These are phyloP conservation scores for Plasmopara halstedii DNA, from an alignment of 352 stramenopile genomes.

Conservation along the genomic window DNA sequence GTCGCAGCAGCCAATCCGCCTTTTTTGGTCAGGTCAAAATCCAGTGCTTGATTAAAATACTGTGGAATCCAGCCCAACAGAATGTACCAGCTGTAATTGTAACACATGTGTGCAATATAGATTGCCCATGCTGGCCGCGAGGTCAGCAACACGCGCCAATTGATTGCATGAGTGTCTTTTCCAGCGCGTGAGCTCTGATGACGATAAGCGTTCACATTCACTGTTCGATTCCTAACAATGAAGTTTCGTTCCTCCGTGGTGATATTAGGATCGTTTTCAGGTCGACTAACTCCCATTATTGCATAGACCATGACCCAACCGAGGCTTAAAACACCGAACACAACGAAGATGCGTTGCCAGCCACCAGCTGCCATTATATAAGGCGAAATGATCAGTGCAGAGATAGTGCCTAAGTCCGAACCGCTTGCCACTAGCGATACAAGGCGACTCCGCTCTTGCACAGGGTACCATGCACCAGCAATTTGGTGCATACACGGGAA, in stretches of 20 bases:
- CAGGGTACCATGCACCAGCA: conserved; percentile 72
- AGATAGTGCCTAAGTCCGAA: conserved; percentile 76
- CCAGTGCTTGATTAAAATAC: conserved; percentile 76
- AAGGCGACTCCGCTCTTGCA: conserved; percentile 74
- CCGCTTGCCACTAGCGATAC: conserved; percentile 71
- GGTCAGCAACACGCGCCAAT: conserved; percentile 60
- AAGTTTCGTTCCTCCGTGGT: conserved; percentile 44
- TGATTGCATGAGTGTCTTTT: conserved; percentile 42
- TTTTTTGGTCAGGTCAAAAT: conserved; percentile 67
- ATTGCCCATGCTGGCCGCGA: conserved; percentile 71
- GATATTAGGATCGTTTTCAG: conserved; percentile 59
- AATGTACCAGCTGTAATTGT: conserved; percentile 88
- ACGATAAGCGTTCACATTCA: conserved; percentile 34
- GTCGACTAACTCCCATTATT: conserved; percentile 51
- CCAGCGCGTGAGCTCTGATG: conserved; percentile 31
- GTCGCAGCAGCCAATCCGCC: conserved; percentile 56
- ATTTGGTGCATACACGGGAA: conserved; percentile 87
- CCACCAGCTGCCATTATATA: conserved; percentile 50
- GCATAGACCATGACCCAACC: conserved; percentile 62
- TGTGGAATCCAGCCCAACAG: conserved; percentile 82
- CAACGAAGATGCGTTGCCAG: conserved; percentile 71
- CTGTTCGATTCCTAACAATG: conserved; percentile 58
- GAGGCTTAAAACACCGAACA: conserved; percentile 70
- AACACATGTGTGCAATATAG: conserved; percentile 80
- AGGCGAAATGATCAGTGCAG: conserved; percentile 67